Base-by-base conservation (phyloP, 129 eudicot species). In the Heracleum sosnowskyi region DNA sequence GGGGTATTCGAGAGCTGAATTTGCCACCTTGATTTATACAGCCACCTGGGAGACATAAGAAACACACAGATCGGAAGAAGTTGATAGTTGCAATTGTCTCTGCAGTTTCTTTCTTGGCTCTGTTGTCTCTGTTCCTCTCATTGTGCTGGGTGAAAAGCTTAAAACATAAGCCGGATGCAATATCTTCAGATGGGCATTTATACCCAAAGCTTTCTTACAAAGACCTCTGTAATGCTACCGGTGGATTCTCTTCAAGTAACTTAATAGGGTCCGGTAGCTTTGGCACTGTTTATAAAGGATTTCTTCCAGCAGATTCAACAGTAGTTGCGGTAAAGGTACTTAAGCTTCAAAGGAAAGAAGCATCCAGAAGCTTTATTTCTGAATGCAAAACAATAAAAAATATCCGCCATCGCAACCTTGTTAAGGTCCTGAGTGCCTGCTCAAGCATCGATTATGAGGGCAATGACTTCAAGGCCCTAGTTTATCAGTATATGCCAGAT, bases 1-100 rank as follows among this genome's bases (percentile, higher is more conserved):
- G 86, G 24, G 86, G 86, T 17, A 68, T 75, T n/a, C 41, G n/a
- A 3, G 82, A 55, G 45, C 72, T 82, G 39, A 24, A 55, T 20
- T 33, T 80, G 49, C 83, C 5, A 4, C 34, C 74, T 20, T 80
- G 78, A 63, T 46, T 39, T 20, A 53, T 39, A 7, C 49, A 24
- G 45, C 5, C 47, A 12, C 46, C 37, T 2, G 42, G 13, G 37
- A 36, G 37, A 18, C 53, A 34, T 37, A 60, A 45, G 49, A 80
- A 80, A 24, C 78, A 42, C 53, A 60, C 4, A 13, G 11, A 74
- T 41, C 45, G 0, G 41, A n/a, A 28, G 11, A 39, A 34, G 46
- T 9, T 70, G 6, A 22, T 70, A 17, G 76, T 26, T 69, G 41
- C n/a, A 37, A 20, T 17, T 35, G n/a, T n/a, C n/a, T 3, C 74